These are phyloP conservation scores for Fusarium incarnatum DNA, from an alignment of 2,329 filamentous ascomycete genomes.

Conservation along the genomic window DNA sequence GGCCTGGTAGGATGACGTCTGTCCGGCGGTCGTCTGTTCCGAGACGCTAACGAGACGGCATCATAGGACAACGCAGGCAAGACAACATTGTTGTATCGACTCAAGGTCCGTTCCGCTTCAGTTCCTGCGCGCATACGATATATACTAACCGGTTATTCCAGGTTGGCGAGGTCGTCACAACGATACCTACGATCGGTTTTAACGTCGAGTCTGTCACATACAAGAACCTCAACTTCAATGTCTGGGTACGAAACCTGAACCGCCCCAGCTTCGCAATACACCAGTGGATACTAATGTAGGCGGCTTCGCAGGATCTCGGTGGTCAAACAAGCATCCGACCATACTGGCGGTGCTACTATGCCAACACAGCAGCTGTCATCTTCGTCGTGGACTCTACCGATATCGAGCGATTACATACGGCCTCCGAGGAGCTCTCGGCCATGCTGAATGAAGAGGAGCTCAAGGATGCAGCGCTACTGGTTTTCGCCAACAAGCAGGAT, in stretches of 20 bases:
- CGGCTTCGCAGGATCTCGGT: constrained; percentile 77
- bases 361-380: constrained; percentile 97
- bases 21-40: constrained; percentile 15
- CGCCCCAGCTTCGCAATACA: neutral
- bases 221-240: constrained; percentile 98
- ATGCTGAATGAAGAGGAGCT: constrained; percentile 99
- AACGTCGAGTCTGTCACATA: constrained; percentile 99
- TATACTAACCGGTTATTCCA: constrained; percentile 54
- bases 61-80: constrained; percentile 95
- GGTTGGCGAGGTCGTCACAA: constrained; percentile 99
- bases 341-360: constrained; percentile 99
- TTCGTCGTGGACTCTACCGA: constrained; percentile 99
- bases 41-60: constrained; percentile 34
- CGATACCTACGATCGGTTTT: constrained; percentile 98
- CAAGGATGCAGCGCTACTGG: constrained; percentile 88
- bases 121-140: neutral
- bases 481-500: constrained; percentile 99
- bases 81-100: constrained; percentile 93
- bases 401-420: constrained; percentile 92
- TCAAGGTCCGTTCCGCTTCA: constrained; percentile 73
- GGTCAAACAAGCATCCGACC: constrained; percentile 98
- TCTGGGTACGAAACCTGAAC: constrained; percentile 76
- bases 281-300: constrained; percentile 17
- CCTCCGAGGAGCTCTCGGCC: constrained; percentile 88
- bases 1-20: constrained; percentile 75